These are phyloP conservation scores for Russula sp. DNA, from an alignment of 768 basidiomycete species.

Conservation along the genomic window DNA sequence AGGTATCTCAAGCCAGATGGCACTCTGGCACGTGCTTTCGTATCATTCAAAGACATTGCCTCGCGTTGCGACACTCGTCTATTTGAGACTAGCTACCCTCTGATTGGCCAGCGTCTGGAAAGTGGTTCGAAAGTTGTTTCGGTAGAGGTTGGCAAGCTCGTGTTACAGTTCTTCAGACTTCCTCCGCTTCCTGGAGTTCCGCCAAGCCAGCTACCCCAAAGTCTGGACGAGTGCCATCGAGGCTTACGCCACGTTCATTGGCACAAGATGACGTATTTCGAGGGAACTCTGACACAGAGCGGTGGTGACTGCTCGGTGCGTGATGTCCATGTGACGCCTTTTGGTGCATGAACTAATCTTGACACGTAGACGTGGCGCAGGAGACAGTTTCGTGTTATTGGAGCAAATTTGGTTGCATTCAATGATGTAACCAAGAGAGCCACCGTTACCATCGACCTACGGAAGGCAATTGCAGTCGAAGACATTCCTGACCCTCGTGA, in stretches of 20 bases:
- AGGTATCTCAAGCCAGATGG: slow-evolving; percentile 79
- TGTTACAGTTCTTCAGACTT: slow-evolving; percentile 84
- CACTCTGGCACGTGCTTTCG: slow-evolving; percentile 80
- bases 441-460: slow-evolving; percentile 84
- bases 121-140: slow-evolving; percentile 50
- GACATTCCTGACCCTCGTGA: slow-evolving; percentile 62
- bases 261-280: slow-evolving; percentile 92
- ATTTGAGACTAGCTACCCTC: slow-evolving; percentile 74
- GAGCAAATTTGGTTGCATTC: slow-evolving; percentile 80
- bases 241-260: slow-evolving; percentile 86
- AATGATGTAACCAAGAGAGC: slow-evolving; percentile 90
- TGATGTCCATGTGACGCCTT: neutral
- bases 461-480: slow-evolving; percentile 69
- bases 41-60: slow-evolving; percentile 85
- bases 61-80: slow-evolving; percentile 75
- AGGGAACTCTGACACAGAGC: slow-evolving; percentile 85
- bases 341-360: slow-evolving; percentile 2
- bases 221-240: slow-evolving; percentile 85
- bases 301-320: slow-evolving; percentile 90
- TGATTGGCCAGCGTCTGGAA: slow-evolving; percentile 70
- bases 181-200: slow-evolving; percentile 82
- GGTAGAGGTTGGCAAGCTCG: slow-evolving; percentile 76
- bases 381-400: slow-evolving; percentile 76
- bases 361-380: slow-evolving; percentile 65
- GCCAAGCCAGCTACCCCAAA: slow-evolving; percentile 76